Evolutionary conservation across 2,329 filamentous ascomycete species (phyloP), one percentile per base, ranked within the genome.

Genomic region (Neonectria faginata): DNA sequence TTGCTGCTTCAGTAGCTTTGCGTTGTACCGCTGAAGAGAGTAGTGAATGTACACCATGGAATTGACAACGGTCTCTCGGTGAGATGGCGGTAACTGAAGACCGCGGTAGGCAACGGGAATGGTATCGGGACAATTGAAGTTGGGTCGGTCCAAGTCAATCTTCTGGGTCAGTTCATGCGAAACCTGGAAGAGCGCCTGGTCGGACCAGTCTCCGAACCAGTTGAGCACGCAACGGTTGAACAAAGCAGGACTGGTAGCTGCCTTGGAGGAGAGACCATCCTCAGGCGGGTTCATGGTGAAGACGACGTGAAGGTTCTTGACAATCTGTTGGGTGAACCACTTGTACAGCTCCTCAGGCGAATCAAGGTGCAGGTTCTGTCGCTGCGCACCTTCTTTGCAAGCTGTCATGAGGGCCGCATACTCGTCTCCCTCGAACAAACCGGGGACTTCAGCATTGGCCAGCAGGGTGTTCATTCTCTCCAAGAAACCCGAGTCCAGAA

Each of bases 181-280:
- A 67, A 99, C 97, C 80, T 99, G 97, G 89, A 97, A 99, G 20
- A 99, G 87, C 41, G 96, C 97, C 82, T 99, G 96, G 79, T 99
- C 96, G 57, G 96, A 99, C 96, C 96, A 99, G 81, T 99, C 96
- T 69, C 96, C 96, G 78, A 99, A 97, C 96, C 96, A 99, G 82
- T 99, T 99, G 73, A 99, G 90, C 53, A 99, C 96, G 77, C 96
- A 99, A 86, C 96, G 91, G 84, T 99, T 99, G 91, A 99, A 99
- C 75, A 99, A 82, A 44, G 96, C 96, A 65, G 96, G 96, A 86
- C 94, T 97, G 3, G 97, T 99, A 29, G 96, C 97, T 61, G 96
- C 96, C 83, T 97, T 98, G 33, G 94, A 97, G 2, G 93, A 96
- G 9, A 99, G 83, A 0, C 96, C 95, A 72, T 96, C 96, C 76